Base-by-base conservation (phyloP, 352 stramenopile genomes). In the Globisporangium splendens region DNA sequence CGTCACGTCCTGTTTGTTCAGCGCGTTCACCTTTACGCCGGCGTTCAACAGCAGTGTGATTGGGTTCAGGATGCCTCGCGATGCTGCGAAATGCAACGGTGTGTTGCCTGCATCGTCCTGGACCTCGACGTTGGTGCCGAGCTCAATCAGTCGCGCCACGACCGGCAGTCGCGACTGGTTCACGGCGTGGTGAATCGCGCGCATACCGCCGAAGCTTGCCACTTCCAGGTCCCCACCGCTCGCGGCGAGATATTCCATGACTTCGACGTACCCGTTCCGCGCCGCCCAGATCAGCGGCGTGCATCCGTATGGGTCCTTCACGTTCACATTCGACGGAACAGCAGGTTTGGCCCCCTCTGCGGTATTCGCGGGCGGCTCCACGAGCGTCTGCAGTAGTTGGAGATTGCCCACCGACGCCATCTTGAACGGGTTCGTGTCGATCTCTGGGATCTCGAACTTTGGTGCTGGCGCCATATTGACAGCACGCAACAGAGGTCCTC, bases 101-200 rank as follows among this genome's bases (percentile, higher is more conserved):
- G 85, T 91, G 60, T 96, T 93, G 38, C 89, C 89, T 12, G 72
- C 79, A 35, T 97, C 89, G 71, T 97, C 89, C 46, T 85, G 88
- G 28, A 72, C 69, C 13, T 96, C 88, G 24, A 89, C 70, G 54
- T 75, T 79, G 21, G 78, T 83, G 22, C 88, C 87, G 22, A 92
- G 67, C 48, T 94, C 81, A 18, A 97, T 63, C 11, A 97, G 74
- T 0, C 76, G 71, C 33, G 77, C 67, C 3, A 90, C 75, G 21
- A 91, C 69, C 5, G 72, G 56, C 46, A 93, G 48, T 0, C 79
- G 69, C 24, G 79, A 79, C 67, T 94, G 83, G 65, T 95, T 96
- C n/a, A 83, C 72, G 6, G 88, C 85, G 66, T 96, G 88, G 50
- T 96, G 88, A 8, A 96, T 64, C 18, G 86, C 75, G 15, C 80